These are phyloP conservation scores for Solanum chaucha DNA, from an alignment of 257 asterid species.

Conservation along the genomic window DNA sequence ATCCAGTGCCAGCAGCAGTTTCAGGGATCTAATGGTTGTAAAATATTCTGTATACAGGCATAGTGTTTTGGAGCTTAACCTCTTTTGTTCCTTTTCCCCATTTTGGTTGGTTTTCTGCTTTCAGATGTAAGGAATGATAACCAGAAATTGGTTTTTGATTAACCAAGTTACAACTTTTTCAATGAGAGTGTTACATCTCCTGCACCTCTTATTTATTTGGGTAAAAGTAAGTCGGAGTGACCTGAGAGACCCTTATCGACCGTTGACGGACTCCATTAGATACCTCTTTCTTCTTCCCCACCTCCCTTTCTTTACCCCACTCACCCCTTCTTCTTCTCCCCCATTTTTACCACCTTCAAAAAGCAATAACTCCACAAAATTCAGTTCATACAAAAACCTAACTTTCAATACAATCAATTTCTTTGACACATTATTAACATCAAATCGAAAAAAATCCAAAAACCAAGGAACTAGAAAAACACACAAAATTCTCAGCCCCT, in stretches of 20 bases:
- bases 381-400: not conserved
- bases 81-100: not conserved
- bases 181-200: not conserved
- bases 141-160: not conserved
- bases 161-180: not conserved
- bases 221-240: not conserved
- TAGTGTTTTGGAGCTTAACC: not conserved
- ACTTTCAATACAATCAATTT: not conserved
- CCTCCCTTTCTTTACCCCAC: not conserved
- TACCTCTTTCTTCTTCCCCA: not conserved
- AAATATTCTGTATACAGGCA: not conserved
- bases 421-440: not conserved
- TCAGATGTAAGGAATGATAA: not conserved
- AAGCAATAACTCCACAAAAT: not conserved
- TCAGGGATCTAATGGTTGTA: not conserved
- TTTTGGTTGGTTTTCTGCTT: not conserved
- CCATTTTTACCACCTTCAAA: not conserved
- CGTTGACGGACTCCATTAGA: not conserved
- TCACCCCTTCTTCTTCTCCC: not conserved
- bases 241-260: not conserved
- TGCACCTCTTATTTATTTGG: not conserved
- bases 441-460: not conserved
- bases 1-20: not conserved
- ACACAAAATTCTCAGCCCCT: not conserved
- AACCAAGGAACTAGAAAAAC: not conserved